These are phyloP conservation scores for Rhizopogon vesiculosus DNA, from an alignment of 768 basidiomycete genomes.

Conservation along the genomic window DNA sequence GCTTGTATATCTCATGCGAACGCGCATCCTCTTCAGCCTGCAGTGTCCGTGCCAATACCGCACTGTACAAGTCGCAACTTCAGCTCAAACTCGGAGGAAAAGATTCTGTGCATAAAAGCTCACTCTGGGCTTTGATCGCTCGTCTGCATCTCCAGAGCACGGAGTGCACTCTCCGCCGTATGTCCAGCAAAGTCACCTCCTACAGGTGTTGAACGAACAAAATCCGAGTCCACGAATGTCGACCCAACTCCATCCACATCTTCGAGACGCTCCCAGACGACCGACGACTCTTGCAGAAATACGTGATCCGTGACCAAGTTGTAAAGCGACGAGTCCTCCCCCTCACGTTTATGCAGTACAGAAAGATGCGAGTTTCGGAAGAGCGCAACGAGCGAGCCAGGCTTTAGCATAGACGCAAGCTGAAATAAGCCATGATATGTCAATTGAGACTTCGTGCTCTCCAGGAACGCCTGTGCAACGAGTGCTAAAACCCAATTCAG, in stretches of 20 bases:
- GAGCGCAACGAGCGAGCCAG: constrained; percentile 71
- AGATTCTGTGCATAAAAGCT: constrained; percentile 20
- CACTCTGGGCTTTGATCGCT: constrained; percentile 58
- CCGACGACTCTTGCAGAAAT: constrained; percentile 69
- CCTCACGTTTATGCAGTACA: constrained; percentile 65
- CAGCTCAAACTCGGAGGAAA: neutral
- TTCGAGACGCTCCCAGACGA: constrained; percentile 90
- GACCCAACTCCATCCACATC: constrained; percentile 81
- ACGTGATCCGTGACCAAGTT: constrained; percentile 83
- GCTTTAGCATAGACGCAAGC: constrained; percentile 46
- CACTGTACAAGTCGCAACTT: constrained; percentile 33
- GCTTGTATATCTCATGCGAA: constrained; percentile 34
- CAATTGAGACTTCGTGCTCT: constrained; percentile 71
- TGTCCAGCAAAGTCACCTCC: constrained; percentile 82
- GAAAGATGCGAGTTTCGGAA: constrained; percentile 90
- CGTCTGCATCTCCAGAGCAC: constrained; percentile 42
- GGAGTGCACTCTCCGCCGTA: constrained; percentile 56
- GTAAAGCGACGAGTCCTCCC: constrained; percentile 53
- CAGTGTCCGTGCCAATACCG: constrained; percentile 66
- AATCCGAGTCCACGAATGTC: constrained; percentile 73
- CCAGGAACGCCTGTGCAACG: constrained; percentile 62
- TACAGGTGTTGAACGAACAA: constrained; percentile 57
- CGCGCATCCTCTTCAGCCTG: constrained; percentile 76
- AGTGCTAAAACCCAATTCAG: constrained; percentile 42
- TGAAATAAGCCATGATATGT: constrained; percentile 87